Conservation (phyloP, 306 rosid genomes). For the Luffa aegyptiaca region DNA sequence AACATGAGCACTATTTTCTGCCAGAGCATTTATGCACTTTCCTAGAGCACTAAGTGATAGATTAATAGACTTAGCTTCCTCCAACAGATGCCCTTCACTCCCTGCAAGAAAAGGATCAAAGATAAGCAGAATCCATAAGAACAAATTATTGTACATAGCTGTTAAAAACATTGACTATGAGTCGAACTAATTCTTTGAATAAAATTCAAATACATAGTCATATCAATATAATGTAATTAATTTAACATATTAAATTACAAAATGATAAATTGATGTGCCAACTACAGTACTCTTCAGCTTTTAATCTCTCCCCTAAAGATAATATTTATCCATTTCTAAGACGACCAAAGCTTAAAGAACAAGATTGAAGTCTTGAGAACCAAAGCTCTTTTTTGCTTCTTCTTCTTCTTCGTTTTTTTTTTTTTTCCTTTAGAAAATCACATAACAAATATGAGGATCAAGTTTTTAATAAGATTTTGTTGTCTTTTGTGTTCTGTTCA, state of each 20-base stretch:
- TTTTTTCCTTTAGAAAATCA: background rate
- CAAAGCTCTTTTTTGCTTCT: background rate
- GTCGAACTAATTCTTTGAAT: background rate
- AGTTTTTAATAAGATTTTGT: too few relatives aligned
- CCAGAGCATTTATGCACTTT: constrained; percentile 90
- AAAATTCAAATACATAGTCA: background rate
- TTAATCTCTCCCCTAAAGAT: background rate
- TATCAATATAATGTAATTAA: background rate
- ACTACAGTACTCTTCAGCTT: background rate
- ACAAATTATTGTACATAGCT: too few relatives aligned
- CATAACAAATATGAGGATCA: too few relatives aligned
- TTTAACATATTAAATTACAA: background rate
- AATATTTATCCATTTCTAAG: background rate
- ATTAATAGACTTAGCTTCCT: constrained; percentile 96
- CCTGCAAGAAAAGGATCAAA: constrained; percentile 37
- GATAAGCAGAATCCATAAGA: constrained; percentile 1
- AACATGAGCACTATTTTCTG: constrained; percentile 86
- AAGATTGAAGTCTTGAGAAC: background rate
- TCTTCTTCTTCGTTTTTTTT: background rate
- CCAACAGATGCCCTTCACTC: constrained; percentile 89
- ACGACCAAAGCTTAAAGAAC: background rate
- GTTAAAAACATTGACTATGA: background rate
- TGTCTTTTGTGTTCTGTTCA: too few relatives aligned
- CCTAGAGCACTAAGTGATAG: constrained; percentile 94
- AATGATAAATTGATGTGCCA: background rate